Conservation (phyloP, 164 flowering plant species). For the Berberis vulgaris region DNA sequence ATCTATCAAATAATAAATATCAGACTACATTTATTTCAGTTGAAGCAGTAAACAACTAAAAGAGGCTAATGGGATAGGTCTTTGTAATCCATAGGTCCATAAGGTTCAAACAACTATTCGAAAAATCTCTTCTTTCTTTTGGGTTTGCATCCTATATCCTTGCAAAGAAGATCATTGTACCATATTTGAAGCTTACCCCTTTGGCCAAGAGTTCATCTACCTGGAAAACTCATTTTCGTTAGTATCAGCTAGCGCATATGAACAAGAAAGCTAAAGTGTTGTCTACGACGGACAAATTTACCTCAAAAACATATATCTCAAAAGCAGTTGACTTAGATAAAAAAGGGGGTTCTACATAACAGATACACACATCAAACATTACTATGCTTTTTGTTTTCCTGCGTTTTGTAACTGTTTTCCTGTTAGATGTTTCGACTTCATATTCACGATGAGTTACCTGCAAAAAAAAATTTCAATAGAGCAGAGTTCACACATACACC, state of each 20-base stretch:
- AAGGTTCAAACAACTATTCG: no score
- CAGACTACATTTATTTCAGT: no score
- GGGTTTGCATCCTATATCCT: no score
- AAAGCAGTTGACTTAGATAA: background rate
- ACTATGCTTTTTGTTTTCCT: constrained; percentile 77
- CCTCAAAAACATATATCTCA: background rate
- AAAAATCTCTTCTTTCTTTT: no score
- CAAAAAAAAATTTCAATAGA: background rate
- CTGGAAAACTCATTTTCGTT: constrained; percentile 17
- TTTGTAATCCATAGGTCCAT: no score
- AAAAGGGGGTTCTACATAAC: background rate
- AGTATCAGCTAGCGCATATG: constrained; percentile 33
- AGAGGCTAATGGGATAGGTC: no score
- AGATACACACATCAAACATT: constrained; percentile 74
- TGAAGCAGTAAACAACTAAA: no score
- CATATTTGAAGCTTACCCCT: no score
- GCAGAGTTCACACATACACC: background rate
- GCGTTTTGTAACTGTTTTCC: constrained; percentile 71
- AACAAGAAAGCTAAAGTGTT: constrained; percentile 44
- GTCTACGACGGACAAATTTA: constrained; percentile 28
- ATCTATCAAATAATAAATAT: no score
- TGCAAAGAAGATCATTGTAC: no score
- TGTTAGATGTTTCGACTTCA: constrained; percentile 83
- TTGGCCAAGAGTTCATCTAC: no score
- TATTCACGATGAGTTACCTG: constrained; percentile 91